Conservation (phyloP, 345 rosid species). For the Euphorbia lathyris region DNA sequence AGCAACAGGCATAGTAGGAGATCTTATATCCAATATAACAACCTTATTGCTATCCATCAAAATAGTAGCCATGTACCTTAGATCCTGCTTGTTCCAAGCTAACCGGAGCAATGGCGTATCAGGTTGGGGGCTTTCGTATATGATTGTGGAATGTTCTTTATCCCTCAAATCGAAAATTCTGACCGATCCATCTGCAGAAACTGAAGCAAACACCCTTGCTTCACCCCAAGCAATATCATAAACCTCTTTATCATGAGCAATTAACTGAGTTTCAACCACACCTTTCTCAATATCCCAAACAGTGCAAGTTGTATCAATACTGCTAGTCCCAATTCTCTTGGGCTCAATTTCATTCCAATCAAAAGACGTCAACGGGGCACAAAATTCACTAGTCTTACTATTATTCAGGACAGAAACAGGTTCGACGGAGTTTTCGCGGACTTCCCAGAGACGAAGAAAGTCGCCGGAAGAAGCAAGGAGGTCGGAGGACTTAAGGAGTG, state of each 20-base stretch:
- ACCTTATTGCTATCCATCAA: slow-evolving; percentile 79
- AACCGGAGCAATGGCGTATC: slow-evolving; percentile 68
- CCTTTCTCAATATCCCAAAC: slow-evolving; percentile 88
- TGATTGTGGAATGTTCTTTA: slow-evolving; percentile 73
- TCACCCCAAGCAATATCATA: slow-evolving; percentile 87
- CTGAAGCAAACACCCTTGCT: slow-evolving; percentile 69
- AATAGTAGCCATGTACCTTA: slow-evolving; percentile 77
- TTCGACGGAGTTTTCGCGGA: slow-evolving; percentile 42
- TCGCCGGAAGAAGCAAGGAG: slow-evolving; percentile 82
- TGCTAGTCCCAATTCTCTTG: slow-evolving; percentile 77
- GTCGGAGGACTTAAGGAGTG: too few relatives aligned
- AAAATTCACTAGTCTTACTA: slow-evolving; percentile 66
- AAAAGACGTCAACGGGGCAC: slow-evolving; percentile 84
- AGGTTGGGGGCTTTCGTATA: slow-evolving; percentile 76
- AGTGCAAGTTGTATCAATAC: slow-evolving; percentile 93
- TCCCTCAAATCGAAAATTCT: slow-evolving; percentile 73
- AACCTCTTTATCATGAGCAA: slow-evolving; percentile 83
- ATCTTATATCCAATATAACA: slow-evolving; percentile 71
- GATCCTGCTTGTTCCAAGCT: slow-evolving; percentile 86
- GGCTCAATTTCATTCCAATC: slow-evolving; percentile 98
- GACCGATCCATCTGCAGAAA: slow-evolving; percentile 79
- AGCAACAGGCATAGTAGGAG: slow-evolving; percentile 68
- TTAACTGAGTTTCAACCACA: slow-evolving; percentile 81
- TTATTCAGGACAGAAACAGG: slow-evolving; percentile 64
- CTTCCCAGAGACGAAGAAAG: slow-evolving; percentile 73